Conservation (phyloP, 352 stramenopile species). For the Phytophthora constricta region DNA sequence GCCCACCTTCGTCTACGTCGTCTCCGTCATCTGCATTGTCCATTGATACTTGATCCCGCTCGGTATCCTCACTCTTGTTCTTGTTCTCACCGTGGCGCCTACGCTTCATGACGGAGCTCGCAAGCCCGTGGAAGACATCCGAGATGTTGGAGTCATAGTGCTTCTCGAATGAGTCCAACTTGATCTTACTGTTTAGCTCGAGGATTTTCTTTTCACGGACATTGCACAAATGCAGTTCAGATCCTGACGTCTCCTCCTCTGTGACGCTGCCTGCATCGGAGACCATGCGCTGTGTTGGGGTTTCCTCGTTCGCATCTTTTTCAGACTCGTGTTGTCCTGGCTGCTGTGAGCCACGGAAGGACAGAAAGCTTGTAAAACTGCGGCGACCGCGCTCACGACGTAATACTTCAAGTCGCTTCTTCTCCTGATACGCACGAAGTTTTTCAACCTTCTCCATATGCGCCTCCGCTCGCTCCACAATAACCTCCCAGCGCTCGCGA, state of each 20-base stretch:
- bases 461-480: constrained; percentile 54
- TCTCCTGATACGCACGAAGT: constrained; percentile 56
- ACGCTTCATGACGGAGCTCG: constrained; percentile 41
- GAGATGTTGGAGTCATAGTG: constrained; percentile 72
- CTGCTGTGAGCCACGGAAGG: constrained; percentile 23
- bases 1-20: constrained; percentile 5
- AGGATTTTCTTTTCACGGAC: constrained; percentile 68
- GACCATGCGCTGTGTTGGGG: not conserved
- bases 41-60: constrained; percentile 4
- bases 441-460: constrained; percentile 76
- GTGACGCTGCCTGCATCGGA: constrained; percentile 9
- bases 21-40: constrained; percentile 8
- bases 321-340: constrained; percentile 5
- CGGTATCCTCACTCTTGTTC: not conserved
- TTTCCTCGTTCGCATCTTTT: constrained; percentile 11
- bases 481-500: constrained; percentile 62
- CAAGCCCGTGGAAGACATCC: constrained; percentile 59
- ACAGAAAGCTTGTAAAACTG: constrained; percentile 45
- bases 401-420: constrained; percentile 49
- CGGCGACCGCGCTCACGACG: constrained; percentile 35
- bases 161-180: constrained; percentile 61
- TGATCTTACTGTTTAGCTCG: constrained; percentile 57
- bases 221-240: constrained; percentile 44
- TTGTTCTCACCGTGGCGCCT: constrained; percentile 19
- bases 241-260: constrained; percentile 3